A percentile compares a stretch with the other conserved stretches of the same genome.
Conservation (phyloP, 2,329 filamentous ascomycete genomes). For the Aspergillus fumigatus region DNA sequence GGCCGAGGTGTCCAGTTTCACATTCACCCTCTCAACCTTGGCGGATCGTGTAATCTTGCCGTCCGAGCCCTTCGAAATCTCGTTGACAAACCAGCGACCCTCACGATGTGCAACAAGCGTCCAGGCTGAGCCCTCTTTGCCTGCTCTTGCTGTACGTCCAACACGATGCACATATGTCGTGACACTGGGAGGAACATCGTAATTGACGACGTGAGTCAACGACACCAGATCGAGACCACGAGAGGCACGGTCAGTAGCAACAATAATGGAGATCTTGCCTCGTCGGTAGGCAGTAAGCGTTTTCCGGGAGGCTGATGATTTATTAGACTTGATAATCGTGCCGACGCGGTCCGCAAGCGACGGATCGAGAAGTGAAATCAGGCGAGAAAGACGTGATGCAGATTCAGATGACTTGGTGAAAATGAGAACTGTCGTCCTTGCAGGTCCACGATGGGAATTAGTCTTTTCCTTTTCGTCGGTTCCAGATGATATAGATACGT, state of each 20-base stretch:
- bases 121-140: conserved; percentile 72
- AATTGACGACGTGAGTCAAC: conserved; percentile 85
- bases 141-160: conserved; percentile 82
- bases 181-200: conserved; percentile 78
- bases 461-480: conserved; percentile 8
- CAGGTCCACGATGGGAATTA: conserved; percentile 26
- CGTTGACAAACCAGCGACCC: conserved; percentile 87
- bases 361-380: conserved; percentile 65
- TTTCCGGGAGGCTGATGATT: conserved; percentile 65
- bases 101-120: conserved; percentile 79
- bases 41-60: conserved; percentile 30
- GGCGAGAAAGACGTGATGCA: conserved; percentile 77
- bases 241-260: conserved; percentile 89
- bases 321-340: conserved; percentile 72
- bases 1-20: conserved; percentile 26
- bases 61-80: conserved; percentile 56
- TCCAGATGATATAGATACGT: conserved; percentile 17
- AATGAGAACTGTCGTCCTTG: conserved; percentile 57
- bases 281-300: conserved; percentile 63
- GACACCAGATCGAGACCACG: conserved; percentile 79
- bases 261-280: conserved; percentile 65
- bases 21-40: conserved; percentile 26
- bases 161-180: conserved; percentile 88
- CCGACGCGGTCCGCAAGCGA: conserved; percentile 55
- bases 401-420: conserved; percentile 90